Conservation (phyloP, 2,329 filamentous ascomycete genomes). For the Cytospora schulzeri region DNA sequence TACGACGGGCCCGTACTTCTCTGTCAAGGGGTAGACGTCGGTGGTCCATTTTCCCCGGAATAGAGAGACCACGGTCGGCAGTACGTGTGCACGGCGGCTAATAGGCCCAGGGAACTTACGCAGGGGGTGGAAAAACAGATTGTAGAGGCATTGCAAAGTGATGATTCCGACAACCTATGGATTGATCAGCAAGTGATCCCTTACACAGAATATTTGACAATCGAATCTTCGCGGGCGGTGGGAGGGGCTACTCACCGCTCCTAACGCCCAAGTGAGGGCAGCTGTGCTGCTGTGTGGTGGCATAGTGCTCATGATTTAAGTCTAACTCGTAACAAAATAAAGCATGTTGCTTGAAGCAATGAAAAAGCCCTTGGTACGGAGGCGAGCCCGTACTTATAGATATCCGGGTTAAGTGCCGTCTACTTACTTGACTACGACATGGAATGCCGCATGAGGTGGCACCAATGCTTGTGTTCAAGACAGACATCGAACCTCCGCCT, state of each 20-base stretch:
- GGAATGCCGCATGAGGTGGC: background rate
- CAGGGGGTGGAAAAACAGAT: slow-evolving; percentile 27
- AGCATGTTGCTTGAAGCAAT: too few species aligned
- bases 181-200: background rate
- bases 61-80: slow-evolving; percentile 9
- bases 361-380: background rate
- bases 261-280: slow-evolving; percentile 12
- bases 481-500: background rate
- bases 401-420: background rate
- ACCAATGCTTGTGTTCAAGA: background rate
- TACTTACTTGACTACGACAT: background rate
- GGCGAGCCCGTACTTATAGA: background rate
- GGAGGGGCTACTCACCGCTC: background rate
- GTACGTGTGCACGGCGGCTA: slow-evolving; percentile 11
- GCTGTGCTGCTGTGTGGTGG: background rate
- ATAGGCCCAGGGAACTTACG: slow-evolving; percentile 23
- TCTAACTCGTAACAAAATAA: too few species aligned
- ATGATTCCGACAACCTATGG: slow-evolving; percentile 10
- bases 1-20: slow-evolving; percentile 30
- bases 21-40: slow-evolving; percentile 1
- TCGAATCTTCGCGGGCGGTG: background rate
- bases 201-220: background rate
- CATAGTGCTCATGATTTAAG: slow-evolving; percentile 14
- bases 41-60: slow-evolving; percentile 17
- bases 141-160: slow-evolving; percentile 16